Evolutionary conservation across 1,284 basidiomycete genomes (phyloP), one percentile per base, ranked within the genome.

Genomic region (Rhodotorula mucilaginosa): DNA sequence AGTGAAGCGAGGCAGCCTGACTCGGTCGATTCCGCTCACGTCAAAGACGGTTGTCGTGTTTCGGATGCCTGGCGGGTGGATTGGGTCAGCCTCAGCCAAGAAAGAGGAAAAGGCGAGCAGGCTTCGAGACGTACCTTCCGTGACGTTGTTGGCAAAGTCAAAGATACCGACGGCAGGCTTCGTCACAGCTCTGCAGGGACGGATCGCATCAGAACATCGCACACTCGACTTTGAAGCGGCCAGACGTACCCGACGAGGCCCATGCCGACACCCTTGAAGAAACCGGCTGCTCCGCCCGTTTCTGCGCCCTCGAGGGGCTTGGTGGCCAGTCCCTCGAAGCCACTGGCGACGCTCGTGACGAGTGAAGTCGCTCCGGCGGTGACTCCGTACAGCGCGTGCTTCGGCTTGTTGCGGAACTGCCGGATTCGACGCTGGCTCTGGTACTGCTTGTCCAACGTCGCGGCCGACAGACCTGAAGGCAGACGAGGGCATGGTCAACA

Each of bases 1-100:
- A 58, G 94, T 87, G 77, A 91, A 90, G 65, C 97, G 88, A 44
- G 97, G 96, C 86, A 93, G 82, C 77, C 97, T 87, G 34, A 92
- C 87, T 26, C 95, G 89, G 79, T 98, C 96, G 68, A 95, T 87
- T 64, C 91, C 90, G 60, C 91, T 90, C 75, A 89, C 91, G 80
- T 99, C 97, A 76, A 99, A 99, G 2, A 98, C 96, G 5, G 93
- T 98, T 0, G 97, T 99, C 0, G 97, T 99, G 80, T 99, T 99
- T 56, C 97, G 88, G 74, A 98, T 93, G 44, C 91, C 91, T 71
- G 62, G 51, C 21, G n/a, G 23, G n/a, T 13, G 19, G 19, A 5
- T 5, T 12, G 12, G 12, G 29, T 13, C 4, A 18, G 7, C 12
- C 19, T 39, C 15, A 34, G 4, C 15, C 31, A 29, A 46, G 2